These are phyloP conservation scores for Penicillium pulvis DNA, from an alignment of 495 filamentous ascomycete species.

Conservation along the genomic window DNA sequence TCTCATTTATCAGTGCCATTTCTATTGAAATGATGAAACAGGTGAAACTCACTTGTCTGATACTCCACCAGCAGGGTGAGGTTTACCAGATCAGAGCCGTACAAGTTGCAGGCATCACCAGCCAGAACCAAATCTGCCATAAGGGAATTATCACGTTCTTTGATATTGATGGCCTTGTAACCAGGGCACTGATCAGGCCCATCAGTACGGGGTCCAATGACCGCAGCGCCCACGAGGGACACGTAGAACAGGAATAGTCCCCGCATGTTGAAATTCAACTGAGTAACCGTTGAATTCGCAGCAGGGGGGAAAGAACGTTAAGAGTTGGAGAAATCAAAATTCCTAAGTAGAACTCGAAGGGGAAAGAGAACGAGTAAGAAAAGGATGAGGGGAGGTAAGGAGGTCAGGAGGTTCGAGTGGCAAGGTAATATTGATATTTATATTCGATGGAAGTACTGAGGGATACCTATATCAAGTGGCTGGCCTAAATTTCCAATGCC, in stretches of 20 bases:
- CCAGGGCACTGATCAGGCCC: conserved; percentile 59
- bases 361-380: neutral
- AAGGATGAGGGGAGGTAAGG: neutral
- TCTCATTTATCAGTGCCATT: neutral
- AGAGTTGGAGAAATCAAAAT: neutral
- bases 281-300: conserved; percentile 4
- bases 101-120: conserved; percentile 68
- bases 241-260: conserved; percentile 29
- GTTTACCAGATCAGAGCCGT: conserved; percentile 66
- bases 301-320: neutral
- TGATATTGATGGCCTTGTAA: conserved; percentile 68
- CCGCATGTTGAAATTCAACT: conserved; percentile 30
- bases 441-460: too few relatives aligned
- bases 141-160: conserved; percentile 40
- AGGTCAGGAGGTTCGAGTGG: too few relatives aligned
- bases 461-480: too few relatives aligned
- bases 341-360: neutral
- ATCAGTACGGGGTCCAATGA: conserved; percentile 24
- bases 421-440: too few relatives aligned
- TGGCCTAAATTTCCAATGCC: too few relatives aligned
- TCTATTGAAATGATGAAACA: neutral
- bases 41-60: conserved; percentile 62
- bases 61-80: conserved; percentile 73
- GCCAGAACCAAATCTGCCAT: conserved; percentile 67
- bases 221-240: conserved; percentile 38